Percentiles rank a stretch among this genome's conserved stretches.
phyloP scores from a whole-genome alignment of 805 yeast species.

The Sugiyamaella chiloensis region DNA sequence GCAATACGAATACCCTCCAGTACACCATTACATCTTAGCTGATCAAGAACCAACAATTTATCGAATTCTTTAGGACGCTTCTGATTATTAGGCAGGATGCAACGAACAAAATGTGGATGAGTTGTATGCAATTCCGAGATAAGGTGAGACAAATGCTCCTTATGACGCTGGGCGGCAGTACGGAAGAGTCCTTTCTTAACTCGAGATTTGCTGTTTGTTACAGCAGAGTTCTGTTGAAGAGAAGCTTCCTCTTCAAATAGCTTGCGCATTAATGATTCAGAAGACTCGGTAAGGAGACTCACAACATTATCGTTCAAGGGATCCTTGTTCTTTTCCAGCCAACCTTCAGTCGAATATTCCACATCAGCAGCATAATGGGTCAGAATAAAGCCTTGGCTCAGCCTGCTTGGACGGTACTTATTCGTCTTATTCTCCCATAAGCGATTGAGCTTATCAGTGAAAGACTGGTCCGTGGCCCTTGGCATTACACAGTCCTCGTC shows the following conservation, averaged over 20 bases:
- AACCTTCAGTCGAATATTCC: constrained; percentile 86
- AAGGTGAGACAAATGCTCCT: constrained; percentile 71
- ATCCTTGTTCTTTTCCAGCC: constrained; percentile 93
- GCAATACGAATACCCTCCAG: constrained; percentile 97
- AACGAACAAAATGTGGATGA: constrained; percentile 94
- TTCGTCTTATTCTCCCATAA: constrained; percentile 55
- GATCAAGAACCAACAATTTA: constrained; percentile 75
- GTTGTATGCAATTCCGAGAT: constrained; percentile 74
- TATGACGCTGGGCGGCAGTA: constrained; percentile 86
- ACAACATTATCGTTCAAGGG: constrained; percentile 79
- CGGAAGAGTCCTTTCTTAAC: constrained; percentile 47
- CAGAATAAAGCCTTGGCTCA: constrained; percentile 73
- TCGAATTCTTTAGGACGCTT: constrained; percentile 72
- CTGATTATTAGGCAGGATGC: constrained; percentile 83
- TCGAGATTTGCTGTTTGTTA: constrained; percentile 27
- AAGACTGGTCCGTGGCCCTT: constrained; percentile 76
- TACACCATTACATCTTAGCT: constrained; percentile 94
- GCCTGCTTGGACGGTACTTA: constrained; percentile 70
- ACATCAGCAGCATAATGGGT: constrained; percentile 96
- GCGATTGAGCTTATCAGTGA: constrained; percentile 70
- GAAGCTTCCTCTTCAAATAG: constrained; percentile 45
- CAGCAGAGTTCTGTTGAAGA: constrained; percentile 24
- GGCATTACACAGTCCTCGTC: constrained; percentile 97
- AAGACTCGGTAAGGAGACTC: constrained; percentile 56
- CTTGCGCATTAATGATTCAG: constrained; percentile 50